A percentile compares a stretch with the other conserved stretches of the same genome.
These are phyloP conservation scores for Medicago ruthenica DNA, from an alignment of 306 rosid species.

Conservation along the genomic window DNA sequence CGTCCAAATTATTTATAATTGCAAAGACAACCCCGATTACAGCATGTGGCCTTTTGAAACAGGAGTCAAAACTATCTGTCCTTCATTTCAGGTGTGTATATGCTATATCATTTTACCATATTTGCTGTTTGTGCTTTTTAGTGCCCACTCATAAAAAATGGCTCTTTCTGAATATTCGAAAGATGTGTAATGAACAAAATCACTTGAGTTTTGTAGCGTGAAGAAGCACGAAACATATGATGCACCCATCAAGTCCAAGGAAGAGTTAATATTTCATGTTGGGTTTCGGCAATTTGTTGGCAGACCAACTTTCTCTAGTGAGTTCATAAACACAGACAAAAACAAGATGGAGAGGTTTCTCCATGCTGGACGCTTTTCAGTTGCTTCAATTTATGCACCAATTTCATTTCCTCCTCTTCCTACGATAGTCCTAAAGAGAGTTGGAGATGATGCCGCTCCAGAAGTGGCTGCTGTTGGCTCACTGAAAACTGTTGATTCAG, in stretches of 20 bases:
- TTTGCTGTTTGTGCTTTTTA: neutral
- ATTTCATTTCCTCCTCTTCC: constrained; percentile 91
- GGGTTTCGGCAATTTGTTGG: constrained; percentile 98
- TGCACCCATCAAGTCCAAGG: constrained; percentile 86
- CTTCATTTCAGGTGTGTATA: constrained; percentile 84
- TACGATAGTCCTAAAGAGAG: constrained; percentile 65
- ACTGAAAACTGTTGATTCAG: constrained; percentile 77
- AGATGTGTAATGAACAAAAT: constrained; percentile 27
- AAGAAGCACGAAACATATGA: constrained; percentile 79
- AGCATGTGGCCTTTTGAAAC: constrained; percentile 90
- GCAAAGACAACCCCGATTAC: constrained; percentile 60
- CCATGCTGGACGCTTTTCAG: constrained; percentile 84
- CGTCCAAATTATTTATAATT: constrained; percentile 60
- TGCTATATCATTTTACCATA: constrained; percentile 32
- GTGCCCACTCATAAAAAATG: neutral
- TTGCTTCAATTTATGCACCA: constrained; percentile 91
- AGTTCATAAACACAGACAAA: constrained; percentile 83
- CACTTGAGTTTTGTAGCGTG: constrained; percentile 62
- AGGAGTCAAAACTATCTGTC: constrained; percentile 94
- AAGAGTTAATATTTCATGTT: constrained; percentile 84
- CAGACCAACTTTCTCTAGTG: constrained; percentile 85
- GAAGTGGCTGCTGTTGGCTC: constrained; percentile 87
- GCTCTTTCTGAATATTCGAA: constrained; percentile 23
- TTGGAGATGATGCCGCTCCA: constrained; percentile 56
- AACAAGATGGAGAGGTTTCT: constrained; percentile 99